phyloP scores from a whole-genome alignment of 2,329 filamentous ascomycete genomes.

The Aspergillus intermedius region DNA sequence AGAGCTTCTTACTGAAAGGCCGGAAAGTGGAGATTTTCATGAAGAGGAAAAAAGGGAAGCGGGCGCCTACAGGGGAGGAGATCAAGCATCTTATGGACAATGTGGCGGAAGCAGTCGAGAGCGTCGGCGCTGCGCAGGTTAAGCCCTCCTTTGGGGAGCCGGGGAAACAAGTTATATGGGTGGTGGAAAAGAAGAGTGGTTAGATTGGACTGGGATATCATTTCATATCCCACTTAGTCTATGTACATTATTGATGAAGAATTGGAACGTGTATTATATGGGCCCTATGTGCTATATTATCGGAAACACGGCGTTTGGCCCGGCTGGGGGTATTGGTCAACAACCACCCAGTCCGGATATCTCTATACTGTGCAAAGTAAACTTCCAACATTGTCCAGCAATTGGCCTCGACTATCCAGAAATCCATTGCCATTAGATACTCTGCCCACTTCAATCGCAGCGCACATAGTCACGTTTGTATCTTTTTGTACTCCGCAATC shows the following conservation, averaged over 20 bases:
- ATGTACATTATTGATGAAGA: conserved; percentile 9
- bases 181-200: conserved; percentile 27
- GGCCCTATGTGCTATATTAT: no score
- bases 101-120: conserved; percentile 42
- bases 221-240: background rate
- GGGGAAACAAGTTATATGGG: conserved; percentile 31
- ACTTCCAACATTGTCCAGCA: no score
- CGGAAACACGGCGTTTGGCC: no score
- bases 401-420: no score
- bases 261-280: no score
- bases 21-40: conserved; percentile 68
- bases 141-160: conserved; percentile 38
- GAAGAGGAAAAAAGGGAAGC: conserved; percentile 59
- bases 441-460: no score
- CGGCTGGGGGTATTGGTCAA: no score
- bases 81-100: conserved; percentile 51
- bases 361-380: no score
- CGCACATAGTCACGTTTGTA: no score
- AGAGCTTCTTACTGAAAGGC: conserved; percentile 66
- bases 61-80: conserved; percentile 56
- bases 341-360: no score
- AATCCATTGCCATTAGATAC: no score
- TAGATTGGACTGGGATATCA: background rate
- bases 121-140: conserved; percentile 36
- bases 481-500: conserved; percentile 21